Base-by-base conservation (phyloP, 2,329 filamentous ascomycete species). In the Diaporthe sp. region DNA sequence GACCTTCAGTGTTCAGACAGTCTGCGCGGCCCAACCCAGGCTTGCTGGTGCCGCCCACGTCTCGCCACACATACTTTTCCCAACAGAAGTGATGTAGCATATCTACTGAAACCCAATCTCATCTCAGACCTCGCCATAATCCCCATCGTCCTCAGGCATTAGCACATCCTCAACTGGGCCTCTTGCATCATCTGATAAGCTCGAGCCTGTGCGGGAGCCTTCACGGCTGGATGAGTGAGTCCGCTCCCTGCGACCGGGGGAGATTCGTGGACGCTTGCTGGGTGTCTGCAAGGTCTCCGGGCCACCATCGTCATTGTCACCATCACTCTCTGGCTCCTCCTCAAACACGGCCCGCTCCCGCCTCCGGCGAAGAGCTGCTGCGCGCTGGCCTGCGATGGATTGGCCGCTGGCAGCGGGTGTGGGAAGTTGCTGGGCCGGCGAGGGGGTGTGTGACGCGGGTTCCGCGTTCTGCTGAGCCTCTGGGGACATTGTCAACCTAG, bases 151-250 rank as follows among this genome's bases (percentile, higher is more conserved):
- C 0, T 65, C 27, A 2, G 37, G 7, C n/a, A 27, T 7, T 22
- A 15, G 1, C 0, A 19, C 0, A 13, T 47, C 17, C 19, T 65
- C 10, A 9, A 10, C 12, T 6, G 1, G 17, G 9, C 19, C 27
- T 8, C 25, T 19, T 8, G 12, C 42, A 2, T 2, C 3, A 2
- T 65, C 19, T 4, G 42, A 7, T 3, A 15, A 30, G 3, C 1
- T 9, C 12, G 42, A n/a, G 1, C 3, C 17, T 1, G 39, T 47
- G 17, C 10, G 59, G 13, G 59, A 47, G 9, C 17, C 4, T 3
- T 10, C 59, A 47, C 25, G 8, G 1, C 15, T n/a, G n/a, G n/a
- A n/a, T n/a, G n/a, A n/a, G n/a, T n/a, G n/a, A n/a, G n/a, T n/a
- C n/a, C n/a, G n/a, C n/a, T n/a, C n/a, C n/a, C n/a, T n/a, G n/a